Base-by-base conservation (phyloP, 208 protist genomes). In the Acanthamoeba lenticulata region DNA sequence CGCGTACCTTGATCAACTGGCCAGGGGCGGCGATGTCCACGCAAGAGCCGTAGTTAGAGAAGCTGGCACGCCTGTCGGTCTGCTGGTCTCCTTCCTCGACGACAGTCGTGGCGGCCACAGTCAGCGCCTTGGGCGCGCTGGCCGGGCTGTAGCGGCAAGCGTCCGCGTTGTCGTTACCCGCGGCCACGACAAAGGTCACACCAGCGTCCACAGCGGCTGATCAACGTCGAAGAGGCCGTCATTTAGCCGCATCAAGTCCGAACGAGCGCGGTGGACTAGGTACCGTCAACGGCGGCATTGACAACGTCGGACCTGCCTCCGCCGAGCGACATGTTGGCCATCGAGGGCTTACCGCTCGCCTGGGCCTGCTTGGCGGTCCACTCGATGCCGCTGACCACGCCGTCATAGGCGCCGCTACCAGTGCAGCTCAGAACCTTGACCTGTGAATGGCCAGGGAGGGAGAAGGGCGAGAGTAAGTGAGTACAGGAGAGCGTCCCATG, bases 281-380 rank as follows among this genome's bases (percentile, higher is more conserved):
- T 36, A 81, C 72, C 72, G 21, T 19, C 36, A n/a, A 94, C 93
- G 9, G 93, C 93, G 19, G 13, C 65, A 24, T 94, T 93, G 52
- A 93, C 9, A 40, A 45, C 83, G 13, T 83, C 17, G 36, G 15
- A 49, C 36, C 7, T 19, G 40, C 93, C 93, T 24, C 93, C 93
- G 62, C 93, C 93, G 29, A 94, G 85, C 1, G 93, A 94, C 93
- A 94, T 94, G 85, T 88, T 94, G 83, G 86, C 81, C 17, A 88
- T 36, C 9, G 88, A 94, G 38, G 72, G 72, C 11, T 27, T 42
- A 5, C 32, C 13, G 72, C 72, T 29, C 29, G 9, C 21, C 38
- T 94, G 6, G 65, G 34, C 85, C 32, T 90, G n/a, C 15, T 94
- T 93, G 29, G 77, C 92, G 2, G 57, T 49, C 62, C 57, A 94